phyloP scores from a whole-genome alignment of 163 green algal genomes.

The Trebouxiophyceae sp. region DNA sequence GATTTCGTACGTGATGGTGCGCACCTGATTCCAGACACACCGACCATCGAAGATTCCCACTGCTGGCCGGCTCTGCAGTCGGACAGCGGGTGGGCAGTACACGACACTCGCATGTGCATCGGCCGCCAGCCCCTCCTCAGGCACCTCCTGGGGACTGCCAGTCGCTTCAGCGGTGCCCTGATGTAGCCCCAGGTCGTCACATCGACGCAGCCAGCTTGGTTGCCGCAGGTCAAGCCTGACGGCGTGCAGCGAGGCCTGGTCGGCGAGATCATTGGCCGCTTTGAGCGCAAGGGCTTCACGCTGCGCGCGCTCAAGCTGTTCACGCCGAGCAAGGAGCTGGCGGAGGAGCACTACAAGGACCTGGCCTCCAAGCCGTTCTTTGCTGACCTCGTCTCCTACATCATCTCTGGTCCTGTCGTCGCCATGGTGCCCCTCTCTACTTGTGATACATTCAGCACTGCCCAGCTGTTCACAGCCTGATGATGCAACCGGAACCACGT shows the following conservation, averaged over 20 bases:
- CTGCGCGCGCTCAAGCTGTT: slow-evolving; percentile 63
- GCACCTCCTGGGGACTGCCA: not conserved
- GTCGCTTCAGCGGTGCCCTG: not conserved
- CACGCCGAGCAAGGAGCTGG: slow-evolving; percentile 33
- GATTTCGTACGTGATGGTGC: slow-evolving; percentile 37
- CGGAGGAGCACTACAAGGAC: slow-evolving; percentile 52
- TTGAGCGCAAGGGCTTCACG: slow-evolving; percentile 75
- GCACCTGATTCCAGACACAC: too few relatives aligned
- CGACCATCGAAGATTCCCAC: too few relatives aligned
- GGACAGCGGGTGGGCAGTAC: not conserved
- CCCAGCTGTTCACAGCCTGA: too few relatives aligned
- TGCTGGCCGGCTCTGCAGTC: not conserved
- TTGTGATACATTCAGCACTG: not conserved
- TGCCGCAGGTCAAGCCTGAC: slow-evolving; percentile 43
- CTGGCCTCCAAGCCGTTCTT: slow-evolving; percentile 67
- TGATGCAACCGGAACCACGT: too few relatives aligned
- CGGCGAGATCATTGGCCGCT: slow-evolving; percentile 53
- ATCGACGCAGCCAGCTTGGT: not conserved
- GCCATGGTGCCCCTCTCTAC: slow-evolving; percentile 20
- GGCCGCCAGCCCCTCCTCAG: not conserved
- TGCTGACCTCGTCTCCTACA: slow-evolving; percentile 64
- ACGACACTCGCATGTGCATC: not conserved
- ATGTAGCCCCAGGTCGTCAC: too few relatives aligned
- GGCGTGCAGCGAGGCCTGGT: slow-evolving; percentile 70
- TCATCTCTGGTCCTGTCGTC: slow-evolving; percentile 67